Evolutionary conservation across 163 green algal species (phyloP).

Genomic region (Trebouxiophyceae sp.): DNA sequence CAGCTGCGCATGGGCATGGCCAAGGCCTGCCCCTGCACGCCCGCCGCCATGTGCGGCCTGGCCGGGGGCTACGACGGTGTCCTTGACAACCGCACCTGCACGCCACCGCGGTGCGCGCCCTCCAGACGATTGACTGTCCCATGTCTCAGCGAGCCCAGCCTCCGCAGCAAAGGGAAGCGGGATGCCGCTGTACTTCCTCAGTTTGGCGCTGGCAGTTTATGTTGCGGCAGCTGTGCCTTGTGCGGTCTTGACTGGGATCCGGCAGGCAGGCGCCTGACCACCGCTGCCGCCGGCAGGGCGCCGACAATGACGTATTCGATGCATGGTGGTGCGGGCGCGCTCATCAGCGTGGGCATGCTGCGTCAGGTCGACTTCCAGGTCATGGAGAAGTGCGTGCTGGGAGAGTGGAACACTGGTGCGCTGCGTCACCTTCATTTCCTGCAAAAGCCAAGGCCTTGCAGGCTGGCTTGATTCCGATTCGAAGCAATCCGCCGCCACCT

Average conservation of each 20-base stretch:
- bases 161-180: too few relatives aligned
- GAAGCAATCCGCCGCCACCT: too few relatives aligned
- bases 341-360: slow-evolving; percentile 10
- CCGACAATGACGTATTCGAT: slow-evolving; percentile 13
- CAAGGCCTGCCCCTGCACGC: slow-evolving; percentile 19
- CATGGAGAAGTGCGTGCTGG: slow-evolving; percentile 5
- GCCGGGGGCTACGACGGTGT: neutral
- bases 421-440: too few relatives aligned
- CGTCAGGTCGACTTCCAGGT: neutral
- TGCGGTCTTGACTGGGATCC: too few relatives aligned
- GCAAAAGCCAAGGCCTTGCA: too few relatives aligned
- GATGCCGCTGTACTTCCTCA: too few relatives aligned
- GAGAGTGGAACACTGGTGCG: neutral
- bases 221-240: too few relatives aligned
- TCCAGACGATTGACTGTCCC: too few relatives aligned
- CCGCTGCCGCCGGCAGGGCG: neutral
- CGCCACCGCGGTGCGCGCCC: neutral
- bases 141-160: too few relatives aligned
- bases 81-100: neutral
- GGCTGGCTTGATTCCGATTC: too few relatives aligned
- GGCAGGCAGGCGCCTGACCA: neutral
- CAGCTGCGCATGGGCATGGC: neutral
- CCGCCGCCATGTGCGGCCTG: slow-evolving; percentile 12
- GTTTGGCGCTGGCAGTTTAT: too few relatives aligned
- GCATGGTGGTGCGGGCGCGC: slow-evolving; percentile 22